phyloP scores from a whole-genome alignment of 2,329 filamentous ascomycete genomes.

The Sporothrix phasma region DNA sequence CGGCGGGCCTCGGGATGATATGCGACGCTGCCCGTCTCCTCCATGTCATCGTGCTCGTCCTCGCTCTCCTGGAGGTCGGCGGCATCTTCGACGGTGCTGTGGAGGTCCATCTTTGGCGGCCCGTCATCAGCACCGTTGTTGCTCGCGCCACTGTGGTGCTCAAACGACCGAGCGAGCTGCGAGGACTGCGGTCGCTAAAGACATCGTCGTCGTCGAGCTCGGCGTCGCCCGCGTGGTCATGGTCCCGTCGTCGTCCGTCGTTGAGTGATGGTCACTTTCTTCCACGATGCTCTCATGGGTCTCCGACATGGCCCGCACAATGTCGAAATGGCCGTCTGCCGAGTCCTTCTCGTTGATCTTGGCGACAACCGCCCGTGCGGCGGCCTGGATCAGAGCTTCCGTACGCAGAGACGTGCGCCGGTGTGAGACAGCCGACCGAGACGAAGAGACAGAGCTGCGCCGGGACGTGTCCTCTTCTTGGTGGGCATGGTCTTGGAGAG shows the following conservation, averaged over 20 bases:
- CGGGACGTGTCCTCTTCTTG: neutral
- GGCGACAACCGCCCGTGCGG: slow-evolving; percentile 41
- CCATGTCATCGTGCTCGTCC: slow-evolving; percentile 9
- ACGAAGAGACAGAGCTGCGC: neutral
- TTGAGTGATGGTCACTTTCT: neutral
- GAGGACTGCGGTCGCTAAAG: slow-evolving; percentile 48
- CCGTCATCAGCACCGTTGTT: slow-evolving; percentile 12
- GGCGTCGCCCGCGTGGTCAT: slow-evolving; percentile 37
- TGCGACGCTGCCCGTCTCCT: slow-evolving; percentile 21
- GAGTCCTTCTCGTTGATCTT: slow-evolving; percentile 34
- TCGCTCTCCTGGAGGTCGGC: slow-evolving; percentile 8
- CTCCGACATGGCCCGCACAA: neutral
- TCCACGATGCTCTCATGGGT: neutral
- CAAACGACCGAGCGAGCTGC: slow-evolving; percentile 46
- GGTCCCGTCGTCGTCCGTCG: slow-evolving; percentile 27
- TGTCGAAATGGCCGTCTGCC: neutral
- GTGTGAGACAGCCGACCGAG: slow-evolving; percentile 19
- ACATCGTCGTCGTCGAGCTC: slow-evolving; percentile 50
- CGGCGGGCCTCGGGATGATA: neutral
- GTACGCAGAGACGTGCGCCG: slow-evolving; percentile 36
- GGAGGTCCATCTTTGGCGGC: slow-evolving; percentile 11
- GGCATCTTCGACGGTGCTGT: slow-evolving; percentile 5
- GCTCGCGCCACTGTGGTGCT: slow-evolving; percentile 18
- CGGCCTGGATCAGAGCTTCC: slow-evolving; percentile 44
- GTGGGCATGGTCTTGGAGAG: neutral